These are phyloP conservation scores for Aechmea fasciata DNA, from an alignment of 176 grass and related monocot species.

Conservation along the genomic window DNA sequence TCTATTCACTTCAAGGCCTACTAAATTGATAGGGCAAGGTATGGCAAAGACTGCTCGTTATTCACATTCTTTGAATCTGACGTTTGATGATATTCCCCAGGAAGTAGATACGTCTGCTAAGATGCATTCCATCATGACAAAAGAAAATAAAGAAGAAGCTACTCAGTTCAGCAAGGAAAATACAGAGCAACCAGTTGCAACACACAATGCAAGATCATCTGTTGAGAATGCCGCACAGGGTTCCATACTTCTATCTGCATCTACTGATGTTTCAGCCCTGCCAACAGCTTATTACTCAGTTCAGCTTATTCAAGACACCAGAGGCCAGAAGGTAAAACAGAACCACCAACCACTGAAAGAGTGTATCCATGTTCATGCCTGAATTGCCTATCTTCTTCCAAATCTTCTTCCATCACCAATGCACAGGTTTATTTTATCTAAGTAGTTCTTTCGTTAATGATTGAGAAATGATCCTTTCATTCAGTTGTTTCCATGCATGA, in stretches of 20 bases:
- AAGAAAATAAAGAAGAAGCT: slow-evolving; percentile 22
- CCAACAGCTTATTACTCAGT: slow-evolving; percentile 21
- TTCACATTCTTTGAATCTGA: slow-evolving; percentile 14
- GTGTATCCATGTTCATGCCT: no score
- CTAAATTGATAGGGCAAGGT: slow-evolving; percentile 26
- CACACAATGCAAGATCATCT: slow-evolving; percentile 25
- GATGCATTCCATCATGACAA: slow-evolving; percentile 19
- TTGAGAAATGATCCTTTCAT: background rate
- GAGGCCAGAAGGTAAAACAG: slow-evolving; percentile 7
- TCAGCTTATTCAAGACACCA: slow-evolving; percentile 28
- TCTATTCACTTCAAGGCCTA: slow-evolving; percentile 27
- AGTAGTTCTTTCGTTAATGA: background rate
- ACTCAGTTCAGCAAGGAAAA: slow-evolving; percentile 2
- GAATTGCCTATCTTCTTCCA: no score
- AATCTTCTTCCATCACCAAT: slow-evolving; percentile 31
- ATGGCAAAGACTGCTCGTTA: slow-evolving; percentile 10
- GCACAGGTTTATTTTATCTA: slow-evolving; percentile 27
- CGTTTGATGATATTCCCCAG: slow-evolving; percentile 22
- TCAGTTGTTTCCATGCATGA: background rate
- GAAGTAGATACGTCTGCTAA: slow-evolving; percentile 20
- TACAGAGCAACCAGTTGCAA: slow-evolving; percentile 27
- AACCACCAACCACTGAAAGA: slow-evolving; percentile 6
- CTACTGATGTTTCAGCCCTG: slow-evolving; percentile 33
- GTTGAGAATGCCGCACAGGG: slow-evolving; percentile 24
- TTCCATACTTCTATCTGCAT: slow-evolving; percentile 23